Conservation (phyloP, 2,329 filamentous ascomycete species). For the Venturia carpophila region DNA sequence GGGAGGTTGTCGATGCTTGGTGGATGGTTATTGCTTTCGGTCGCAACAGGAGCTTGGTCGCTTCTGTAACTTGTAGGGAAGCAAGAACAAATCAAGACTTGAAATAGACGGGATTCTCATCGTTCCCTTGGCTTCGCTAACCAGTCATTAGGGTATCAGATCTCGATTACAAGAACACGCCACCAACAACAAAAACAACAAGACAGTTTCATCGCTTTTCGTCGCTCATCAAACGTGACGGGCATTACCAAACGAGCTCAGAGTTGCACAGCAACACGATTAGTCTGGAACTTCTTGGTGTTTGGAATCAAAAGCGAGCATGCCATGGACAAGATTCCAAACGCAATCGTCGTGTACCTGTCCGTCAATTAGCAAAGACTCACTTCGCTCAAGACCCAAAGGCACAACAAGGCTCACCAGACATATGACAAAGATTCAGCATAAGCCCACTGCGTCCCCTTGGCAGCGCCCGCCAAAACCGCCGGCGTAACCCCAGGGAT, state of each 20-base stretch:
- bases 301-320: conserved; percentile 15
- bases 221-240: not conserved
- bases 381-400: no score
- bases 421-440: conserved; percentile 19
- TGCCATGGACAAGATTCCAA: conserved; percentile 17
- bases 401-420: conserved; percentile 13
- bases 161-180: no score
- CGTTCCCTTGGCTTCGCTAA: not conserved
- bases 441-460: conserved; percentile 19
- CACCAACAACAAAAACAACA: not conserved
- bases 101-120: not conserved
- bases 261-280: conserved; percentile 19
- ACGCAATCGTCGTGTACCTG: conserved; percentile 18
- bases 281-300: conserved; percentile 20
- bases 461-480: conserved; percentile 15
- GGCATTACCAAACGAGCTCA: not conserved
- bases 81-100: not conserved
- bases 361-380: not conserved
- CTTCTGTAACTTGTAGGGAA: not conserved
- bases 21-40: not conserved
- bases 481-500: conserved; percentile 17
- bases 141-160: not conserved
- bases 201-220: not conserved
- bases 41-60: not conserved
- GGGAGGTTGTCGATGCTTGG: not conserved